Evolutionary conservation across 768 basidiomycete genomes (phyloP).

Genomic region (Termitomyces sp.): DNA sequence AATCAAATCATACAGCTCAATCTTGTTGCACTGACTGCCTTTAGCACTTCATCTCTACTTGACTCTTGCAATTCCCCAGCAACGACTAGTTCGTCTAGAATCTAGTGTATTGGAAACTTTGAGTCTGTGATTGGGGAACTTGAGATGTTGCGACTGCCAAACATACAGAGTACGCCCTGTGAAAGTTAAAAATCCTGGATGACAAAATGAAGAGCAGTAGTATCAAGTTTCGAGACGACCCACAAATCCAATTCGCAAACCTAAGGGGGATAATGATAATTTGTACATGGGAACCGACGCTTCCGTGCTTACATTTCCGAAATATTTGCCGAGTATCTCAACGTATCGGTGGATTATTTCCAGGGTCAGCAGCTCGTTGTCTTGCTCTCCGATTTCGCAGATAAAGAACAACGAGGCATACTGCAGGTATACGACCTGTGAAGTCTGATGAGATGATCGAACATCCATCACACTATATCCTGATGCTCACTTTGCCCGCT

Average conservation of each 20-base stretch:
- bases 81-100: constrained; percentile 90
- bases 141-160: background rate
- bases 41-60: constrained; percentile 64
- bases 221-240: constrained; percentile 16
- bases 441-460: background rate
- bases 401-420: constrained; percentile 87
- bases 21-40: constrained; percentile 15
- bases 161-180: constrained; percentile 84
- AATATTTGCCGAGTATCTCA: constrained; percentile 72
- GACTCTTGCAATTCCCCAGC: constrained; percentile 94
- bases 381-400: constrained; percentile 60
- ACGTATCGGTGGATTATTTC: constrained; percentile 84
- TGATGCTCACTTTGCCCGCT: constrained; percentile 29
- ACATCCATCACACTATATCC: background rate
- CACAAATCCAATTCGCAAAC: constrained; percentile 92
- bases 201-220: background rate
- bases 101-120: constrained; percentile 30
- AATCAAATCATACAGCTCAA: background rate
- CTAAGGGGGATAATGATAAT: constrained; percentile 42
- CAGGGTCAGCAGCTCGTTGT: constrained; percentile 79
- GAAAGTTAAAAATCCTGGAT: constrained; percentile 91
- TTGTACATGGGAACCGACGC: constrained; percentile 12
- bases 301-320: constrained; percentile 63
- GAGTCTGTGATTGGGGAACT: background rate
- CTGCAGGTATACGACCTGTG: constrained; percentile 76